Conservation (phyloP, 2,329 filamentous ascomycete species). For the Lachnellula willkommii region DNA sequence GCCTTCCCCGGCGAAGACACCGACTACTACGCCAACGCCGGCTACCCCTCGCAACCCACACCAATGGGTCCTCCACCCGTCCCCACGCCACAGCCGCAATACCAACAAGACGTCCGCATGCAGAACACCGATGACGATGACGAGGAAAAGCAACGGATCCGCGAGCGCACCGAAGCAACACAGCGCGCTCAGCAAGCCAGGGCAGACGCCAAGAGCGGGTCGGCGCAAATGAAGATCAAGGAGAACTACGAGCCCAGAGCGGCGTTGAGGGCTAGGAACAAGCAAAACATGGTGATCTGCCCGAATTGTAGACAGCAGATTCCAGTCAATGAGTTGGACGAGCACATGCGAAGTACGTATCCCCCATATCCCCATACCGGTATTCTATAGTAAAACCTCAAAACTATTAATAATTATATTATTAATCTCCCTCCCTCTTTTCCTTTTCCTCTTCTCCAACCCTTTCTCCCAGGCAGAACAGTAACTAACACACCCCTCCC, state of each 20-base stretch:
- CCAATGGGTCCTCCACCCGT: conserved; percentile 40
- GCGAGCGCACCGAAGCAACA: conserved; percentile 56
- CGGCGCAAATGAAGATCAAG: conserved; percentile 78
- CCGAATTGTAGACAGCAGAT: conserved; percentile 92
- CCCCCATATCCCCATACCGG: background rate
- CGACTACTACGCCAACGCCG: conserved; percentile 50
- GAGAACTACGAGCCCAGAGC: conserved; percentile 88
- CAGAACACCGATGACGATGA: conserved; percentile 44
- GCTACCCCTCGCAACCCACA: conserved; percentile 30
- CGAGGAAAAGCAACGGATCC: conserved; percentile 58
- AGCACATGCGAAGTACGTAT: conserved; percentile 77
- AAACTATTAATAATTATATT: no score
- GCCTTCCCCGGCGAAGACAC: conserved; percentile 75
- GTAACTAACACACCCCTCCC: conserved; percentile 13
- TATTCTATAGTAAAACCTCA: background rate
- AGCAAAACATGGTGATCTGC: conserved; percentile 66
- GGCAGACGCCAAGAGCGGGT: conserved; percentile 65
- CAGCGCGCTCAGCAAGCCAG: conserved; percentile 69
- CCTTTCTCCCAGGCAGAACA: background rate
- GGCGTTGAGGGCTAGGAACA: conserved; percentile 64
- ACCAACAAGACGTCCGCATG: conserved; percentile 27
- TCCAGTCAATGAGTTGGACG: conserved; percentile 78
- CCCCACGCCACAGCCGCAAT: conserved; percentile 27
- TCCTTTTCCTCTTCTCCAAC: no score
- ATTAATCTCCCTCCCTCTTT: no score